A percentile compares a stretch with the other conserved stretches of the same genome.
These are phyloP conservation scores for Fusarium oligoseptatum DNA, from an alignment of 2,329 filamentous ascomycete genomes.

Conservation along the genomic window DNA sequence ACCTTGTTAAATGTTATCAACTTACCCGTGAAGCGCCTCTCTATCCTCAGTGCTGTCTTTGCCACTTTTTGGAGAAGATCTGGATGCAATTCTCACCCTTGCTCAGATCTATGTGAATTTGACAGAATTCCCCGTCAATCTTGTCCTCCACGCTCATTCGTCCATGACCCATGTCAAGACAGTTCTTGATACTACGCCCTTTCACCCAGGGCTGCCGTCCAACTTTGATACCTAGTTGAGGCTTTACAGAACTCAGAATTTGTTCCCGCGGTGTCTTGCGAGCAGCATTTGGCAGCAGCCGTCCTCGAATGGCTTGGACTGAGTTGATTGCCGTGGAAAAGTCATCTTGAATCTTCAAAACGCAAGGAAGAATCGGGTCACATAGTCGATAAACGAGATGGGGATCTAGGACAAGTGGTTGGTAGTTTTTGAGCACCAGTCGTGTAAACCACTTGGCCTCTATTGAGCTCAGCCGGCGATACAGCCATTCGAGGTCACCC, in stretches of 20 bases:
- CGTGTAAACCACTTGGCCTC: constrained; percentile 92
- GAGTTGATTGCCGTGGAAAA: constrained; percentile 71
- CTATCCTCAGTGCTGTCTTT: constrained; percentile 88
- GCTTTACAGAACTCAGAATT: constrained; percentile 58
- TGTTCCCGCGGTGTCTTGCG: constrained; percentile 28
- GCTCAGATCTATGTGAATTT: constrained; percentile 82
- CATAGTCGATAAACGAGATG: constrained; percentile 68
- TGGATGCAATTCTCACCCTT: constrained; percentile 70
- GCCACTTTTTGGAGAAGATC: constrained; percentile 91
- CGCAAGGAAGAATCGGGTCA: constrained; percentile 77
- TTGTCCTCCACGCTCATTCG: constrained; percentile 83
- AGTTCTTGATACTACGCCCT: constrained; percentile 80
- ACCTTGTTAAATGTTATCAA: background rate
- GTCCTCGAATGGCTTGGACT: constrained; percentile 55
- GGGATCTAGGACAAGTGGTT: constrained; percentile 74
- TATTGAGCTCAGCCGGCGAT: constrained; percentile 70
- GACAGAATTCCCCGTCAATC: constrained; percentile 91
- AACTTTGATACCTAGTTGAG: constrained; percentile 72
- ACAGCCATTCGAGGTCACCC: constrained; percentile 67
- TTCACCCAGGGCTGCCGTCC: constrained; percentile 75
- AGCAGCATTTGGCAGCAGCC: constrained; percentile 35
- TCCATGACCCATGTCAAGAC: constrained; percentile 72
- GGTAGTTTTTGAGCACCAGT: constrained; percentile 81
- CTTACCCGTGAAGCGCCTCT: constrained; percentile 67
- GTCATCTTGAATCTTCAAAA: constrained; percentile 78